Conservation (phyloP, 2,329 filamentous ascomycete genomes). For the Colletotrichum destructivum region DNA sequence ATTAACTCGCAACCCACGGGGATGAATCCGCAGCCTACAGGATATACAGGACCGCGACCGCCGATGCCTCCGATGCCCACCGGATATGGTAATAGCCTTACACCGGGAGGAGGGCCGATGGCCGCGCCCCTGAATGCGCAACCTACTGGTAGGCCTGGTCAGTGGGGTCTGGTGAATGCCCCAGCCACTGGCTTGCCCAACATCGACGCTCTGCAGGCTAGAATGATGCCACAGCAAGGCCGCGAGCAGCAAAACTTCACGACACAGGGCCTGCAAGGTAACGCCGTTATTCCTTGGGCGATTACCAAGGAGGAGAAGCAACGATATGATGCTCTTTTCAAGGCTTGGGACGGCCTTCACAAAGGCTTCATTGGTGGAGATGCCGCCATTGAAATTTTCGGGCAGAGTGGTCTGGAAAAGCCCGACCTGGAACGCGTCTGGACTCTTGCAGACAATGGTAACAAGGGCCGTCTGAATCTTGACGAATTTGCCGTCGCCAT, state of each 20-base stretch:
- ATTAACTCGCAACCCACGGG: constrained; percentile 75
- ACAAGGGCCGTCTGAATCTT: constrained; percentile 93
- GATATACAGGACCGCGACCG: constrained; percentile 84
- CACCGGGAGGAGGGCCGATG: constrained; percentile 74
- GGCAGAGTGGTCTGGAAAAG: constrained; percentile 94
- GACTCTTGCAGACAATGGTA: constrained; percentile 94
- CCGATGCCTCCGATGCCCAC: constrained; percentile 87
- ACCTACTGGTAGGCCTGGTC: constrained; percentile 91
- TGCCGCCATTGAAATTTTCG: constrained; percentile 96
- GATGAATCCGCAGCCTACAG: constrained; percentile 77
- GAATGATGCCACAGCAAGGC: constrained; percentile 97
- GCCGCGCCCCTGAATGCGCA: constrained; percentile 85
- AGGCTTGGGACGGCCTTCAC: constrained; percentile 93
- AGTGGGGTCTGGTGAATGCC: constrained; percentile 98
- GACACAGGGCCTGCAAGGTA: constrained; percentile 89
- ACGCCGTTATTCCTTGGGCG: constrained; percentile 97
- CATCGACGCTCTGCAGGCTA: constrained; percentile 90
- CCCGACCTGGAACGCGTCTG: constrained; percentile 92
- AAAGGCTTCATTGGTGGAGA: constrained; percentile 94
- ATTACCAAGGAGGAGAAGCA: constrained; percentile 99
- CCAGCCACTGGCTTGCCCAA: constrained; percentile 92
- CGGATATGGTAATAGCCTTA: constrained; percentile 69
- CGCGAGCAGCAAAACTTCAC: constrained; percentile 88
- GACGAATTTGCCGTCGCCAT: constrained; percentile 99
- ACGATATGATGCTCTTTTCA: constrained; percentile 94